Evolutionary conservation across 2,329 filamentous ascomycete genomes (phyloP).

Genomic region (Apiospora hydei): DNA sequence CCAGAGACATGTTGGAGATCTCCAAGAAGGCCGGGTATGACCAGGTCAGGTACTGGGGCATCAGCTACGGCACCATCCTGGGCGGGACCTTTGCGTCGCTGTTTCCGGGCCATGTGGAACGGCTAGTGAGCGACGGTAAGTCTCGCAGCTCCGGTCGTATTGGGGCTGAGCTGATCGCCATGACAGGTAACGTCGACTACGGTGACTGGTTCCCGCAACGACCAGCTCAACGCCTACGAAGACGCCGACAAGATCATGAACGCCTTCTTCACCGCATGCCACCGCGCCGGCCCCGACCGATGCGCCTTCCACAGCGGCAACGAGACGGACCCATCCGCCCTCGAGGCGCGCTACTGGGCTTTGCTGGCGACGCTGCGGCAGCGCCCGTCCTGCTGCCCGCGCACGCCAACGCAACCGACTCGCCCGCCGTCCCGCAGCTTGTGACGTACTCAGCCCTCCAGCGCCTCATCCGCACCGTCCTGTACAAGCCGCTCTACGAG

Average conservation of each 20-base stretch:
- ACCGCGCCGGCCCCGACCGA: background rate
- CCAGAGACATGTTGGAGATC: constrained; percentile 57
- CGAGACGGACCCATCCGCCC: background rate
- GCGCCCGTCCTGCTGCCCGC: constrained; percentile 46
- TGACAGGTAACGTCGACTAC: constrained; percentile 57
- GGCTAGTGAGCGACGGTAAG: constrained; percentile 54
- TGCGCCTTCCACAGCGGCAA: constrained; percentile 8
- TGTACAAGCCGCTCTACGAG: constrained; percentile 53
- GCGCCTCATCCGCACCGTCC: constrained; percentile 48
- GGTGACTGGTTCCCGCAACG: constrained; percentile 56
- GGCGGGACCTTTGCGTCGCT: constrained; percentile 60
- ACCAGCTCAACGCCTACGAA: constrained; percentile 18
- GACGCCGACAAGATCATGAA: constrained; percentile 13
- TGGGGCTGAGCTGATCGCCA: background rate
- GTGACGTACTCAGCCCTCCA: constrained; percentile 58
- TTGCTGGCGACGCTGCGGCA: background rate
- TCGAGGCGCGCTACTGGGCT: constrained; percentile 4
- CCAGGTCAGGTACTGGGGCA: constrained; percentile 54
- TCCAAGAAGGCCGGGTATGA: constrained; percentile 45
- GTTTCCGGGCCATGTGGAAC: constrained; percentile 58
- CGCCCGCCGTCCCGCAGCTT: constrained; percentile 55
- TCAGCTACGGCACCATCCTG: constrained; percentile 62
- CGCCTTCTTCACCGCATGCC: constrained; percentile 12
- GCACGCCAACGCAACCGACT: constrained; percentile 46
- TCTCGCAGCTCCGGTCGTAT: background rate